phyloP scores from a whole-genome alignment of 2,329 filamentous ascomycete species.

The Alternaria sp. region DNA sequence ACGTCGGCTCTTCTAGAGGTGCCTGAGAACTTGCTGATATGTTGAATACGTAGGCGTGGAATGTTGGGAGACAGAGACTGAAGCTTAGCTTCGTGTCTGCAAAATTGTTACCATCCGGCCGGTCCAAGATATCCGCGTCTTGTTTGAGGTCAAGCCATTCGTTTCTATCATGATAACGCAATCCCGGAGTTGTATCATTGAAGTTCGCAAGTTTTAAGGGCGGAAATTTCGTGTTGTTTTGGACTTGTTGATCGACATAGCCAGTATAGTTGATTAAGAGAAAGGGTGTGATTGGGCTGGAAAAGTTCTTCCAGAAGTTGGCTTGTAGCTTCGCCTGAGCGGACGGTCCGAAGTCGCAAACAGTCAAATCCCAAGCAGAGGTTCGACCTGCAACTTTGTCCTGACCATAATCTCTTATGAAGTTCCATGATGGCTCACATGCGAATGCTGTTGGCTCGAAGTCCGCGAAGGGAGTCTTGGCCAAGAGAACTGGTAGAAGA shows the following conservation, averaged over 20 bases:
- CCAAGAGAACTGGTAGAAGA: neutral
- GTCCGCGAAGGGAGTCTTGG: neutral
- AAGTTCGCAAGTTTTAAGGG: neutral
- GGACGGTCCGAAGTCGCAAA: neutral
- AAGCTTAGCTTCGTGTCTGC: neutral
- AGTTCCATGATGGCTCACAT: neutral
- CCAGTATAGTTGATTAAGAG: neutral
- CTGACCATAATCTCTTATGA: neutral
- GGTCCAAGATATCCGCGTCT: neutral
- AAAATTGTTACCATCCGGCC: neutral
- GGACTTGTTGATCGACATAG: neutral
- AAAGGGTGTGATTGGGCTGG: accelerated
- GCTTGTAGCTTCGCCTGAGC: too few relatives aligned
- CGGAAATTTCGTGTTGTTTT: neutral
- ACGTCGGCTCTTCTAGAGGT: neutral
- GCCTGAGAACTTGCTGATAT: neutral
- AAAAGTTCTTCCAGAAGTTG: neutral
- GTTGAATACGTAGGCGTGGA: accelerated
- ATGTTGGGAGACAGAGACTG: neutral
- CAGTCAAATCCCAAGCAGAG: neutral
- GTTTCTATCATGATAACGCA: neutral
- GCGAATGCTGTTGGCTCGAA: neutral
- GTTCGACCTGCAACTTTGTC: neutral
- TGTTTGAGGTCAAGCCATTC: neutral
- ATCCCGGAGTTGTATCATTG: neutral